Conservation (phyloP, 75 land plant species). For the Picea glauca region DNA sequence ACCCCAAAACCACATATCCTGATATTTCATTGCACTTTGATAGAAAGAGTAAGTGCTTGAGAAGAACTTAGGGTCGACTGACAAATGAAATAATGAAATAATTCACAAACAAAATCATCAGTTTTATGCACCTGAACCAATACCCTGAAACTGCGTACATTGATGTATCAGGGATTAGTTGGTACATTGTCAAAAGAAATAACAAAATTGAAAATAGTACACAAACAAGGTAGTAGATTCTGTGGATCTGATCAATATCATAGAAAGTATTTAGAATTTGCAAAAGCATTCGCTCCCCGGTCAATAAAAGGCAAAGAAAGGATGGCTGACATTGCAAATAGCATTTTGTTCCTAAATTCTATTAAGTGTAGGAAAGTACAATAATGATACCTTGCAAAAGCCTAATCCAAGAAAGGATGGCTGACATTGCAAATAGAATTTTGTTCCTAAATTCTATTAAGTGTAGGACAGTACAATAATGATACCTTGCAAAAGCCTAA, state of each 20-base stretch:
- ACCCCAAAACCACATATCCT: no score
- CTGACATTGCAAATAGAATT: not conserved
- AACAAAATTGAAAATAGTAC: no score
- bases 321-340: not conserved
- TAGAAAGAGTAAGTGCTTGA: no score
- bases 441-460: not conserved
- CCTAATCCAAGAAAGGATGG: not conserved
- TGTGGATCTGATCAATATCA: no score
- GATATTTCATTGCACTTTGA: no score
- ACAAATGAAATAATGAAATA: not conserved
- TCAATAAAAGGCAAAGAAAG: not conserved
- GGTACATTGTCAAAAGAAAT: not conserved
- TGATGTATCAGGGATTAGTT: not conserved
- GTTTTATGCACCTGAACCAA: not conserved
- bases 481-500: not conserved
- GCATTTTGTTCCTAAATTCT: not conserved
- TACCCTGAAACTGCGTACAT: not conserved
- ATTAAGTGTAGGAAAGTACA: not conserved
- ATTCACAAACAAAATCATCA: not conserved
- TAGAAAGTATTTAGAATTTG: not conserved
- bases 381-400: not conserved
- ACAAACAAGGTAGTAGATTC: no score
- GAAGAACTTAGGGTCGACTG: no score
- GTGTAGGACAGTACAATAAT: not conserved
- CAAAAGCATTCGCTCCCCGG: not conserved